Evolutionary conservation across 768 basidiomycete genomes (phyloP), one percentile per base, ranked within the genome.

Genomic region (Jaapia argillacea): DNA sequence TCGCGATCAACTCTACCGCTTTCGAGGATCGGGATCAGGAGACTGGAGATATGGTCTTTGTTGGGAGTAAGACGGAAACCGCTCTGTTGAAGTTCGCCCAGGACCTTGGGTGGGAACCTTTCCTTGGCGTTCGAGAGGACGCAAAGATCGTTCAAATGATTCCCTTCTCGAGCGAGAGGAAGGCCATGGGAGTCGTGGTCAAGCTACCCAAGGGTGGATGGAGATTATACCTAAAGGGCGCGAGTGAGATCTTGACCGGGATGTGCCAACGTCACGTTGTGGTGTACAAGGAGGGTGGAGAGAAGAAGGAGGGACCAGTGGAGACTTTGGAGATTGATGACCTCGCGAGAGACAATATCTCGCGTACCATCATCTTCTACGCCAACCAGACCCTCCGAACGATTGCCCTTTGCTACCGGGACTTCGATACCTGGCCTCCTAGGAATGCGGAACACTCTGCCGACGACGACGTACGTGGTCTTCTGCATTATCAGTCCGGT

Each of bases 21-120:
- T 97, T 97, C 60, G 85, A 94, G 64, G 89, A 92, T 53, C 58
- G 53, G 24, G 74, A 86, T 52, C 64, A 74, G 7, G 78, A 77
- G 41, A 75, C 72, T 1, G 78, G 74, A 23, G 64, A 77, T 50
- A 45, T 56, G 16, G 60, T 74, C 20, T 92, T 97, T 56, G 71
- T 96, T 39, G 94, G 94, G 7, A 86, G 77, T 67, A 98, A 98
- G 72, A 98, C 94, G 1, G 94, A 97, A 67, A 89, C 85, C 1
- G 92, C 93, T 1, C 71, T 98, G 14, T 69, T 98, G 13, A 72
- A 77, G 51, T 89, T 97, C 49, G 86, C 85, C 10, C 80, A 85
- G 65, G 79, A 85, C 24, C 76, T 85, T 33, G 66, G 71, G 12
- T 98, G 92, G 91, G 60, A 65, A 5, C 66, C 79, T 46, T 92